Base-by-base conservation (phyloP, 2,329 filamentous ascomycete species). In the Lachnellula hyalina region DNA sequence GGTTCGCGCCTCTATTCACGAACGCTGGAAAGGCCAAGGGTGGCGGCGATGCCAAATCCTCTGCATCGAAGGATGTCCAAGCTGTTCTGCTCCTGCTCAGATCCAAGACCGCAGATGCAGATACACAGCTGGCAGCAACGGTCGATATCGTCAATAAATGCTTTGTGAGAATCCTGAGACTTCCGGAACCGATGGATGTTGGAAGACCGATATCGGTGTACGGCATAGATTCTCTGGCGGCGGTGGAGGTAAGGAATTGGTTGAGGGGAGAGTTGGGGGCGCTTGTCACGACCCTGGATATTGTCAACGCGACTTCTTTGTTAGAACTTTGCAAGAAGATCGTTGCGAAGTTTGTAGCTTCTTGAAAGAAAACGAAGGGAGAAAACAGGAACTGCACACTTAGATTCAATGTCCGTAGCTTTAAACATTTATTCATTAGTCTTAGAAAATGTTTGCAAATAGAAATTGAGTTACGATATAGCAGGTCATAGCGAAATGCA, bases 201-300 rank as follows among this genome's bases (percentile, higher is more conserved):
- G 63, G 56, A 1, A 65, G 66, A 25, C 61, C 65, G 2, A 19
- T 60, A n/a, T 25, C 47, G 15, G 42, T 51, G 14, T 62, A 60
- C 21, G 58, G 60, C 7, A 72, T 80, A 3, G 78, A 81, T 66
- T 79, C 76, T 0, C 70, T 81, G 12, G 73, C 77, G 5, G 77
- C 77, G 2, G 76, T 80, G 17, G 75, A 75, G 12, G 67, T 80
- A 4, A 71, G 78, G 9, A 78, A 74, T 58, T 80, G 77, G 76
- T 66, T 78, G 0, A 62, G 70, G 12, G 66, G 68, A 45, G 72
- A 73, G 57, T 72, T 73, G n/a, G 70, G 70, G 2, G 67, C 61
- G 0, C 59, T 66, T 38, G 42, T 69, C 2, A 65, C 60, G 0
- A 68, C 65, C 0, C 45, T 70, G 3, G 67, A 71, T 7, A 68